phyloP scores from a whole-genome alignment of 768 basidiomycete genomes.

The Pulveroboletus ravenelii region DNA sequence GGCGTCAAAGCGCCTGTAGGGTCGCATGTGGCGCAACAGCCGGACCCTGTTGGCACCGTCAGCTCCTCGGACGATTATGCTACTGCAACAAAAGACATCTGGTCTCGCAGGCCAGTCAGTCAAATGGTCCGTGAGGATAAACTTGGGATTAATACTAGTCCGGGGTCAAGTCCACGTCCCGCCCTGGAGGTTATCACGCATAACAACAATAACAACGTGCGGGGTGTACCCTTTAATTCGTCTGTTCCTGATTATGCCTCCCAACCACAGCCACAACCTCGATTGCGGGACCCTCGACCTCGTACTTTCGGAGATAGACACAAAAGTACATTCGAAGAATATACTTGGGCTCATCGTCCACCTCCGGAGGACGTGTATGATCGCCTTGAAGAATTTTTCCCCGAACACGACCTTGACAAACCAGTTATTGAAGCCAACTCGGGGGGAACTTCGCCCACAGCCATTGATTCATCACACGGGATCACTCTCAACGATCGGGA shows the following conservation, averaged over 20 bases:
- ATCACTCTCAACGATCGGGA: constrained; percentile 31
- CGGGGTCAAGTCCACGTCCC: constrained; percentile 23
- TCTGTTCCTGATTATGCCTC: constrained; percentile 16
- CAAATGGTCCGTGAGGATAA: constrained; percentile 23
- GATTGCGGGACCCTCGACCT: constrained; percentile 16
- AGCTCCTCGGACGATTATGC: constrained; percentile 27
- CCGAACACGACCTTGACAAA: constrained; percentile 91
- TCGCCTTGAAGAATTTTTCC: constrained; percentile 91
- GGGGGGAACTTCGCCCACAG: constrained; percentile 74
- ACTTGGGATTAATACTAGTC: constrained; percentile 11
- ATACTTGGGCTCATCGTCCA: constrained; percentile 87
- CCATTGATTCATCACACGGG: constrained; percentile 46
- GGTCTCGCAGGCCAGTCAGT: constrained; percentile 31
- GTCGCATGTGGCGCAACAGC: constrained; percentile 14
- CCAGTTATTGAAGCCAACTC: constrained; percentile 87
- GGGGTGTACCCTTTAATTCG: constrained; percentile 16
- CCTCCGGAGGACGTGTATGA: constrained; percentile 91
- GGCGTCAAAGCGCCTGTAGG: constrained; percentile 21
- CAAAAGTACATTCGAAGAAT: constrained; percentile 56
- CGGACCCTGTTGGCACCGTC: constrained; percentile 19
- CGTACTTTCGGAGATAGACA: constrained; percentile 28
- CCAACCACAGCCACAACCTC: constrained; percentile 12
- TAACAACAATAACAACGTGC: constrained; percentile 12
- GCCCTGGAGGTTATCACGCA: constrained; percentile 30
- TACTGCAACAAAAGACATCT: constrained; percentile 27